These are phyloP conservation scores for Aspergillus jensenii DNA, from an alignment of 2,329 filamentous ascomycete species.

Conservation along the genomic window DNA sequence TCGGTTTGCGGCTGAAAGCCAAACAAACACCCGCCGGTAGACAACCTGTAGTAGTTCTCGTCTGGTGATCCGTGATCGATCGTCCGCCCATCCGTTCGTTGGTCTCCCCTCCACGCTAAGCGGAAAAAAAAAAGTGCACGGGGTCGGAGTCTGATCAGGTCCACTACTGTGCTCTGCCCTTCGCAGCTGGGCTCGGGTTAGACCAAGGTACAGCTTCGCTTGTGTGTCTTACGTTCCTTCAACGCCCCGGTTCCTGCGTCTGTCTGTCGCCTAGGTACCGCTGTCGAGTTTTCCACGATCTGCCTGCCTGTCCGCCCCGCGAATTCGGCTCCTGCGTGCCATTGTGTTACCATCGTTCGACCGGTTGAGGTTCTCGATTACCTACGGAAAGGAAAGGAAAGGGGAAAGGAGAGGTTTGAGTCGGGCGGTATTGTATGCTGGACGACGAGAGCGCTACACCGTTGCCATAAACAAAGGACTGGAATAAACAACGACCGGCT, in stretches of 20 bases:
- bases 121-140: not conserved
- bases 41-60: no score
- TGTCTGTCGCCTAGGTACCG: not conserved
- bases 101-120: conserved; percentile 1
- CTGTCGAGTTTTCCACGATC: no score
- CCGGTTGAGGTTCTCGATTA: not conserved
- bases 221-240: not conserved
- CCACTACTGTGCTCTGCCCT: not conserved
- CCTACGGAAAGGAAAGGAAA: not conserved
- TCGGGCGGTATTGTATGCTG: not conserved
- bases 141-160: not conserved
- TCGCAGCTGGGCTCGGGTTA: not conserved
- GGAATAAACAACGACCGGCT: not conserved
- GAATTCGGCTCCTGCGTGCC: not conserved
- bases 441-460: not conserved
- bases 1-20: no score
- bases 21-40: no score
- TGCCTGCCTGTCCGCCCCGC: no score
- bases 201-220: no score
- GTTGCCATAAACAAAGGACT: not conserved
- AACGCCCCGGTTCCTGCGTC: not conserved
- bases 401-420: not conserved
- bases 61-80: not conserved
- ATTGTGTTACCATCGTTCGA: not conserved
- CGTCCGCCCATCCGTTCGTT: not conserved